phyloP scores from a whole-genome alignment of 306 rosid species.

The Acacia melanoxylon region DNA sequence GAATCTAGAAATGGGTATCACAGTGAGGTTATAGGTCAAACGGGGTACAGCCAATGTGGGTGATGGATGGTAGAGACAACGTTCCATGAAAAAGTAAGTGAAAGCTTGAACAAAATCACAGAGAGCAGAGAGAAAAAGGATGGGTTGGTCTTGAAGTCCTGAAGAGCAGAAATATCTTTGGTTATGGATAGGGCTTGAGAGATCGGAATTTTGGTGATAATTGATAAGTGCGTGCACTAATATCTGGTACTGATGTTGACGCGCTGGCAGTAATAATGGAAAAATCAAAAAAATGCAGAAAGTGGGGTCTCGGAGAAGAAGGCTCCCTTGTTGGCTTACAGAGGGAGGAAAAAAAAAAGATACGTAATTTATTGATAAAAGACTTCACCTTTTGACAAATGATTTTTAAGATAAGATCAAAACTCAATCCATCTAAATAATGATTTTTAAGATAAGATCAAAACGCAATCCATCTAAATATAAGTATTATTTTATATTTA shows the following conservation, averaged over 20 bases:
- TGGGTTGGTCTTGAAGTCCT: background rate
- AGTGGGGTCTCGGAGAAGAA: background rate
- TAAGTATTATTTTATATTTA: background rate
- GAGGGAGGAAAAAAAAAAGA: no score
- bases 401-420: constrained; percentile 4
- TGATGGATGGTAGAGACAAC: constrained; percentile 8
- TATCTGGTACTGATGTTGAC: background rate
- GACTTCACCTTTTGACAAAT: background rate
- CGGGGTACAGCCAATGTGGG: background rate
- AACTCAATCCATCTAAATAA: background rate
- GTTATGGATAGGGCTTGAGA: constrained; percentile 11
- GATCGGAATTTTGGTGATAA: background rate
- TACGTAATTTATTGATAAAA: background rate
- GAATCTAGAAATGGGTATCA: constrained; percentile 3
- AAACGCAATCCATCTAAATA: background rate
- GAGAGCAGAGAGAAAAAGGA: background rate
- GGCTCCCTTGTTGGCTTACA: background rate
- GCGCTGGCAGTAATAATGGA: background rate
- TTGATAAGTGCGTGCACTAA: background rate
- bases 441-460: constrained; percentile 2
- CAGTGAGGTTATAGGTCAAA: background rate
- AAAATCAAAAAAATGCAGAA: background rate
- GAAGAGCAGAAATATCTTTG: background rate
- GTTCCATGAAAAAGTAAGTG: constrained; percentile 31
- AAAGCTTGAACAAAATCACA: background rate